A percentile compares a stretch with the other conserved stretches of the same genome.
phyloP scores from a whole-genome alignment of 2,329 filamentous ascomycete genomes.

The Fusarium agapanthi region DNA sequence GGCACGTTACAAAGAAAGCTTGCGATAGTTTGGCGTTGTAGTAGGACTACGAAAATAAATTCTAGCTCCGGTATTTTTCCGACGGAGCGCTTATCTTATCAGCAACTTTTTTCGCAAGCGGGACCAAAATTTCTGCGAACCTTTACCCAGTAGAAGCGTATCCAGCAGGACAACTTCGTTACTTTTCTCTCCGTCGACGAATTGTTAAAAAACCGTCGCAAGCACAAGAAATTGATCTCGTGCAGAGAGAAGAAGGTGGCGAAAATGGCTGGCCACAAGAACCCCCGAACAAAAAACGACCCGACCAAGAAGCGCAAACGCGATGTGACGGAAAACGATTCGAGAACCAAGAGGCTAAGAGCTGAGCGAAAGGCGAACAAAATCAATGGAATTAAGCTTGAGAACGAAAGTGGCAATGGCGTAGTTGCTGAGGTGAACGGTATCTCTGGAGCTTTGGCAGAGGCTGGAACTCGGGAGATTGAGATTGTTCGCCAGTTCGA shows the following conservation, averaged over 20 bases:
- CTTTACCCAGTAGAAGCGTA: conserved; percentile 23
- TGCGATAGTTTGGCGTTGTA: conserved; percentile 24
- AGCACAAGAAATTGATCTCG: conserved; percentile 16
- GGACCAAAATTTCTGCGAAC: conserved; percentile 52
- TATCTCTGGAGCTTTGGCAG: conserved; percentile 20
- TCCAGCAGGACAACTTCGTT: conserved; percentile 13
- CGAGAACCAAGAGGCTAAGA: conserved; percentile 53
- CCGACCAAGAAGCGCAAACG: conserved; percentile 58
- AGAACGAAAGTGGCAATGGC: conserved; percentile 13
- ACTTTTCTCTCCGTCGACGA: conserved; percentile 32
- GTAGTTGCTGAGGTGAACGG: conserved; percentile 27
- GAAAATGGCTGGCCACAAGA: conserved; percentile 50
- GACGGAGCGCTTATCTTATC: conserved; percentile 52
- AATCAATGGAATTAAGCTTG: conserved; percentile 37
- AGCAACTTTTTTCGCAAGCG: conserved; percentile 43
- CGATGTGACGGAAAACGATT: conserved; percentile 53
- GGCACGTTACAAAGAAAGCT: conserved; percentile 30
- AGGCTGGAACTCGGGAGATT: conserved; percentile 33
- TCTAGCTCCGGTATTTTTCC: conserved; percentile 45
- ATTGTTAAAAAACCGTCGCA: conserved; percentile 26
- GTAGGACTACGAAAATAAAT: conserved; percentile 40
- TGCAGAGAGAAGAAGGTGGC: conserved; percentile 11
- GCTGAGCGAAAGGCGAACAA: conserved; percentile 44
- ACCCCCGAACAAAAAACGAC: conserved; percentile 46
- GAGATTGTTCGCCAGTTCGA: conserved; percentile 42